phyloP scores from a whole-genome alignment of 495 filamentous ascomycete genomes.

The Talaromyces thailandensis region DNA sequence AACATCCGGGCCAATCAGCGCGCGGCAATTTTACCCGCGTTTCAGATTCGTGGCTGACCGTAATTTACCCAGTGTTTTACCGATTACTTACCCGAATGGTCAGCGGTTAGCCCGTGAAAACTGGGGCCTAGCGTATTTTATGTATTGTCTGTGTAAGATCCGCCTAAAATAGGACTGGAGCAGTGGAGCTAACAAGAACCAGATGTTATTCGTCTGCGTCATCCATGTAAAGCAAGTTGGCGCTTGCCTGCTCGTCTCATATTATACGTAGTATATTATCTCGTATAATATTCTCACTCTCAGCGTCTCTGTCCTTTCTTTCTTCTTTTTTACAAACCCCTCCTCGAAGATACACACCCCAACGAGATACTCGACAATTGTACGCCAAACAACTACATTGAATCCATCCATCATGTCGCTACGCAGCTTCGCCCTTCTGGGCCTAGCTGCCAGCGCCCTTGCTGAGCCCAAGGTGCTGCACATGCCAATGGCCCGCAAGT shows the following conservation, averaged over 20 bases:
- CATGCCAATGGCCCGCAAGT: slow-evolving; percentile 2
- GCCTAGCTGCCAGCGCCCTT: slow-evolving; percentile 1
- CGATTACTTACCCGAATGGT: background rate
- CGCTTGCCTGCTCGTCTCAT: background rate
- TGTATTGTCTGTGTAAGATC: background rate
- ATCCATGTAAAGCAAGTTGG: background rate
- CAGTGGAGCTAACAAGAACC: background rate
- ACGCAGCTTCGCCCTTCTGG: slow-evolving; percentile 2
- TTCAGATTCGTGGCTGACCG: background rate
- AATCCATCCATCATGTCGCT: background rate
- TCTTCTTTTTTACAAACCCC: background rate
- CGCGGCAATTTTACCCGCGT: background rate
- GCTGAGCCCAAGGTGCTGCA: slow-evolving; percentile 5
- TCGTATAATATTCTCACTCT: no score
- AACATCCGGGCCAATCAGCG: background rate
- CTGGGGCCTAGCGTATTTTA: background rate
- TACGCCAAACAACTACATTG: background rate
- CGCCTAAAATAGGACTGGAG: background rate
- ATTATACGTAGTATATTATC: no score
- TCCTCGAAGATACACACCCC: background rate
- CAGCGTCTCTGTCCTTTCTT: background rate
- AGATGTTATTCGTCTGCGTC: background rate
- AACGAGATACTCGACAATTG: background rate
- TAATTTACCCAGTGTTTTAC: background rate
- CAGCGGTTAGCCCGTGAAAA: background rate